Conservation (phyloP, 495 filamentous ascomycete species). For the Lindgomyces ingoldianus region DNA sequence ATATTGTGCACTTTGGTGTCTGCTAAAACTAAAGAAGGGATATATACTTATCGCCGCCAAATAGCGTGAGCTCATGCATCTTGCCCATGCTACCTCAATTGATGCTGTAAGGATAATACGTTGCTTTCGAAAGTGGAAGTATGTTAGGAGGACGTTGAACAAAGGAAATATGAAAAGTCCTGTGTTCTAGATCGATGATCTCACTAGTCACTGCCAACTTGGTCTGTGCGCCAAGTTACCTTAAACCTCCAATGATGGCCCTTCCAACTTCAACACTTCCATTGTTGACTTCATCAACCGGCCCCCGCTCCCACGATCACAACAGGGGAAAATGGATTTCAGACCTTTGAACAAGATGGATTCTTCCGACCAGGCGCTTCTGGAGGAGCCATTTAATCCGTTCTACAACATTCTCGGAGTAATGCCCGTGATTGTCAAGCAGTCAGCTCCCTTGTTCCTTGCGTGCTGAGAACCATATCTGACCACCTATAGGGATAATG, state of each 20-base stretch:
- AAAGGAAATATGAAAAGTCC: too few relatives aligned
- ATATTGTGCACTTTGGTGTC: too few relatives aligned
- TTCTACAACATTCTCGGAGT: conserved; percentile 41
- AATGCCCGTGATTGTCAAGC: conserved; percentile 44
- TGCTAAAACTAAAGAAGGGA: too few relatives aligned
- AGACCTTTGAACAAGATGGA: conserved; percentile 18
- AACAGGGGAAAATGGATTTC: conserved; percentile 12
- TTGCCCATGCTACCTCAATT: conserved; percentile 5
- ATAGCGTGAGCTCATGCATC: conserved; percentile 40
- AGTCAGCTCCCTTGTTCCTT: conserved; percentile 30
- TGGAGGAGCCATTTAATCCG: conserved; percentile 42
- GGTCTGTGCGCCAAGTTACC: conserved; percentile 8
- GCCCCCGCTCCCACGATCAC: not conserved
- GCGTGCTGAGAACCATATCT: not conserved
- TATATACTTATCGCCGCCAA: conserved; percentile 53
- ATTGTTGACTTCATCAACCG: not conserved
- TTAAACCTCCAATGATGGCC: not conserved
- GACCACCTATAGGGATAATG: conserved; percentile 39
- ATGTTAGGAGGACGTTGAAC: too few relatives aligned
- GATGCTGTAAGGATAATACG: not conserved
- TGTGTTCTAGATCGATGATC: conserved; percentile 18
- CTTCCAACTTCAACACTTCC: not conserved
- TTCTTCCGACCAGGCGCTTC: conserved; percentile 23
- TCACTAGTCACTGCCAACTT: not conserved
- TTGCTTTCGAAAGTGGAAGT: too few relatives aligned